Evolutionary conservation across 2,329 filamentous ascomycete genomes (phyloP).

Genomic region (Hypoxylon sp.): DNA sequence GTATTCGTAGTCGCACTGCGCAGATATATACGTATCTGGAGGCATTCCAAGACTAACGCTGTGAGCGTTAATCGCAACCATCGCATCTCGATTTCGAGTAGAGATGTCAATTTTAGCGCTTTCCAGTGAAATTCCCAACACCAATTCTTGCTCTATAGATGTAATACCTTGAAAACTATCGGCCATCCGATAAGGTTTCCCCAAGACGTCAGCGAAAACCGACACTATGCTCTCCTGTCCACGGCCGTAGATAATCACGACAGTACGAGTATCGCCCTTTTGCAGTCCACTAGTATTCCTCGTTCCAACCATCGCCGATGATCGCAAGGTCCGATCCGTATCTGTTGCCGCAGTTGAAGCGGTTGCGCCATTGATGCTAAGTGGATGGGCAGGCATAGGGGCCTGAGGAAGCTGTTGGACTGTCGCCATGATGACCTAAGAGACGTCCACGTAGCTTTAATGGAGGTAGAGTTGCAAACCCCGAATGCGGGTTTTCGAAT

Average conservation of each 20-base stretch:
- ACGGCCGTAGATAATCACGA: conserved; percentile 77
- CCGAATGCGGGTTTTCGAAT: conserved; percentile 9
- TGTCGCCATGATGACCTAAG: conserved; percentile 54
- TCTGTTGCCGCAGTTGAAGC: conserved; percentile 48
- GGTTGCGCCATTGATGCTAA: conserved; percentile 53
- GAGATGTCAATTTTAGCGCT: conserved; percentile 71
- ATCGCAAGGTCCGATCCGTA: conserved; percentile 44
- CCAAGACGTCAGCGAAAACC: conserved; percentile 83
- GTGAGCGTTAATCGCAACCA: conserved; percentile 82
- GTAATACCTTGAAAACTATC: conserved; percentile 68
- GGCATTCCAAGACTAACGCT: conserved; percentile 79
- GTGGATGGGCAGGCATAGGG: conserved; percentile 65
- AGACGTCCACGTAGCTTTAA: conserved; percentile 21
- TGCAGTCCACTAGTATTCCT: conserved; percentile 64
- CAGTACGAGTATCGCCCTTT: conserved; percentile 70
- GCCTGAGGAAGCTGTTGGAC: conserved; percentile 65
- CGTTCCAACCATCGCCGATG: conserved; percentile 53
- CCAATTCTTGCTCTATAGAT: conserved; percentile 70
- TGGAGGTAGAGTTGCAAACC: neutral
- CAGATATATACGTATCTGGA: conserved; percentile 75
- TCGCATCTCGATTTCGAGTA: conserved; percentile 68
- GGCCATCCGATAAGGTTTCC: conserved; percentile 77
- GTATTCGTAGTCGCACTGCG: conserved; percentile 86
- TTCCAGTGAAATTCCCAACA: conserved; percentile 75
- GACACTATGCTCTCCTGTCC: conserved; percentile 82